Conservation (phyloP, 371 early-diverging fungal species). For the Mortierella sp. region DNA sequence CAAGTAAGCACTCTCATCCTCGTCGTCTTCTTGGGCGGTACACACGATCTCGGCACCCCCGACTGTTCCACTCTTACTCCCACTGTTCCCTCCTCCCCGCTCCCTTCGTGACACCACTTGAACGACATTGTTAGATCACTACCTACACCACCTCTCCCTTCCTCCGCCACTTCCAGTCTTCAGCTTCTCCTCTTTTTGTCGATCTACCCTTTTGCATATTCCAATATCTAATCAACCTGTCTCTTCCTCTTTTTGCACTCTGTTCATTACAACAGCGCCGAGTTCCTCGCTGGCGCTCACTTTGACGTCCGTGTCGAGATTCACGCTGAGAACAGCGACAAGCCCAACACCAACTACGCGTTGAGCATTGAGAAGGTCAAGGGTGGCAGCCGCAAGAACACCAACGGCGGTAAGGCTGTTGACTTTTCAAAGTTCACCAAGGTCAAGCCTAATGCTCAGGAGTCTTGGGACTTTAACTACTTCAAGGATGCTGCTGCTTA, state of each 20-base stretch:
- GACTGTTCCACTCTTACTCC: not conserved
- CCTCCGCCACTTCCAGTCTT: not conserved
- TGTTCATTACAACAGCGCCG: slow-evolving; percentile 45
- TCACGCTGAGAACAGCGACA: slow-evolving; percentile 62
- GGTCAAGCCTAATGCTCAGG: slow-evolving; percentile 49
- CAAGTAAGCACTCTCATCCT: slow-evolving; percentile 54
- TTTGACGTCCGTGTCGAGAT: slow-evolving; percentile 71
- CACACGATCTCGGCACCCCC: not conserved
- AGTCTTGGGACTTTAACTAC: slow-evolving; percentile 67
- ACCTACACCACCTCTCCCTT: not conserved
- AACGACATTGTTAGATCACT: too few relatives aligned
- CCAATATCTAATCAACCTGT: not conserved
- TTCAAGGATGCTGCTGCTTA: slow-evolving; percentile 63
- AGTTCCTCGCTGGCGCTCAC: slow-evolving; percentile 64
- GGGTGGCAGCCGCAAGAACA: slow-evolving; percentile 42
- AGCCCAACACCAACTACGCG: slow-evolving; percentile 57
- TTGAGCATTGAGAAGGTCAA: slow-evolving; percentile 58
- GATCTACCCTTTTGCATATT: too few relatives aligned
- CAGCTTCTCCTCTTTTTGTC: not conserved
- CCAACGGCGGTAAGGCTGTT: slow-evolving; percentile 39
- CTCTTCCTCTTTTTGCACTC: not conserved
- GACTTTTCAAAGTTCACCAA: slow-evolving; percentile 60
- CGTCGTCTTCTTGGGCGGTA: too few relatives aligned
- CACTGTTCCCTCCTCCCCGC: not conserved
- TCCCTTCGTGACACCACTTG: not conserved